Conservation (phyloP, 495 filamentous ascomycete species). For the Lineolata rhizophorae region DNA sequence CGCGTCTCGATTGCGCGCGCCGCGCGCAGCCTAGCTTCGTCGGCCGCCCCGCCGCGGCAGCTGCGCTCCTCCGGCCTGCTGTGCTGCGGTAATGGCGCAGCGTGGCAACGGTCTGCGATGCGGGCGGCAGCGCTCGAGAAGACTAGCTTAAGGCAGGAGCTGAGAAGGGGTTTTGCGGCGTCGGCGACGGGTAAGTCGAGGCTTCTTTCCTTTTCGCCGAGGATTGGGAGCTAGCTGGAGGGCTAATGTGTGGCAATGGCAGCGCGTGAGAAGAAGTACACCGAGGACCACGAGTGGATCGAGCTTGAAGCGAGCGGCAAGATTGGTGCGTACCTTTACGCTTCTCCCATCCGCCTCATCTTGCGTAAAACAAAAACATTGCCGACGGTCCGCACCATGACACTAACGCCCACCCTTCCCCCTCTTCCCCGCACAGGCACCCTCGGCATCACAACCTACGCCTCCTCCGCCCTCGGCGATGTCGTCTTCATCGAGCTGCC, state of each 20-base stretch:
- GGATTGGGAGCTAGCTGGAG: background rate
- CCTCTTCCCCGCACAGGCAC: conserved; percentile 26
- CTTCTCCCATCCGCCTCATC: too few species aligned
- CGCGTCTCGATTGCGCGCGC: conserved; percentile 10
- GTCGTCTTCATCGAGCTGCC: conserved; percentile 95
- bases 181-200: background rate
- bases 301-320: conserved; percentile 58
- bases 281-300: conserved; percentile 96
- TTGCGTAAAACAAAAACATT: too few species aligned
- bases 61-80: too few species aligned
- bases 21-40: conserved; percentile 7
- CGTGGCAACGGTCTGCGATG: too few species aligned
- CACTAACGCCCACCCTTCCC: conserved; percentile 1
- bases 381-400: background rate
- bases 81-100: too few species aligned
- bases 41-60: too few species aligned
- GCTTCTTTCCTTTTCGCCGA: too few species aligned
- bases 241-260: background rate
- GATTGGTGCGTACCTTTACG: conserved; percentile 25
- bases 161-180: background rate
- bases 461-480: conserved; percentile 76
- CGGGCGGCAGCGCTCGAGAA: background rate
- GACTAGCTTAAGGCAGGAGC: too few species aligned
- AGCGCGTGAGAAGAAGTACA: conserved; percentile 56
- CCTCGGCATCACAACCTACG: conserved; percentile 80